Evolutionary conservation across 257 asterid genomes (phyloP).

Genomic region (Ilex aquifolium): DNA sequence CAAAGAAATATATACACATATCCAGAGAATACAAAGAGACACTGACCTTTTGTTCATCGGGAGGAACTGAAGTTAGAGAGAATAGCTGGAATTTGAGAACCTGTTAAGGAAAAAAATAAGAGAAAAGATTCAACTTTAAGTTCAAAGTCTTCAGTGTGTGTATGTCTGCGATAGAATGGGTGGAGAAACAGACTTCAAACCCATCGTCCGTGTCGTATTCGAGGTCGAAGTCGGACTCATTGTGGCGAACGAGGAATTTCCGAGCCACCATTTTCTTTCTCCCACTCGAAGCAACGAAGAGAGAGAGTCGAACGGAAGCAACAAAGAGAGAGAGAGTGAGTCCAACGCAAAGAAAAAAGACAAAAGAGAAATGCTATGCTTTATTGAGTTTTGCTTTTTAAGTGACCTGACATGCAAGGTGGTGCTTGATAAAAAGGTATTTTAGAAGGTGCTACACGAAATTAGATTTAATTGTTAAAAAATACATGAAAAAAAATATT

Average conservation of each 20-base stretch:
- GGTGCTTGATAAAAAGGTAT: too few species aligned
- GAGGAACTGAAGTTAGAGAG: conserved; percentile 84
- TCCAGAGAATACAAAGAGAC: neutral
- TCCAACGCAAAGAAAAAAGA: too few species aligned
- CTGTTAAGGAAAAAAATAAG: conserved; percentile 30
- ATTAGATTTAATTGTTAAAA: too few species aligned
- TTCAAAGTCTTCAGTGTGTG: conserved; percentile 2
- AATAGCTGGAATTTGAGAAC: conserved; percentile 83
- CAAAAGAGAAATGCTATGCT: too few species aligned
- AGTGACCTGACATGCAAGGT: too few species aligned
- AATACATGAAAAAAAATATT: too few species aligned
- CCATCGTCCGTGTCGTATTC: conserved; percentile 90
- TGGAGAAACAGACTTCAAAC: conserved; percentile 52
- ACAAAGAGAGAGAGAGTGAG: too few species aligned
- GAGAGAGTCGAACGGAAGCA: too few species aligned
- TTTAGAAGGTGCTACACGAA: too few species aligned
- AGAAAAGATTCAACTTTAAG: conserved; percentile 13
- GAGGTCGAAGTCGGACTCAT: conserved; percentile 58
- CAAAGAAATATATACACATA: neutral
- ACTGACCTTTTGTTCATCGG: conserved; percentile 78
- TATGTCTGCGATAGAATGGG: conserved; percentile 6
- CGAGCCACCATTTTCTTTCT: conserved; percentile 59
- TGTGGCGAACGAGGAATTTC: conserved; percentile 53
- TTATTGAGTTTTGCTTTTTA: too few species aligned
- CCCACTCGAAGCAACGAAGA: neutral